Conservation (phyloP, 73 alveolate genomes). For the Tetrahymena borealis region DNA sequence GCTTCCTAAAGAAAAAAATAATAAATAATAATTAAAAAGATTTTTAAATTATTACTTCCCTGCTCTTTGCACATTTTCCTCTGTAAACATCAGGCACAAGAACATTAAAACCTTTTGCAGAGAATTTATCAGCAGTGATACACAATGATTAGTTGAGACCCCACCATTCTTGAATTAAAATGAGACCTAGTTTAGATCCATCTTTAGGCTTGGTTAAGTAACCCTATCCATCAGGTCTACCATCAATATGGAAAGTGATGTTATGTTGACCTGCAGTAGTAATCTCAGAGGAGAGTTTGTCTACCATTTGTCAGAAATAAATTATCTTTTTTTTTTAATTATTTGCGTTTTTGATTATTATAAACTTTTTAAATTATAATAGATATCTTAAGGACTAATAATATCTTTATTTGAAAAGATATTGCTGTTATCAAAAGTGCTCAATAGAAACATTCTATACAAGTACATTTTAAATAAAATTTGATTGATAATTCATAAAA, state of each 20-base stretch:
- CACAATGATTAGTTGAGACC: slow-evolving; percentile 29
- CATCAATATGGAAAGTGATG: slow-evolving; percentile 3
- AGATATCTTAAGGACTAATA: no score
- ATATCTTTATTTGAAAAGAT: no score
- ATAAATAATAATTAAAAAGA: background rate
- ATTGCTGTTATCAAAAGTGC: no score
- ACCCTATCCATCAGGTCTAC: slow-evolving; percentile 12
- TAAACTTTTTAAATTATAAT: no score
- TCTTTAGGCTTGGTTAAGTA: background rate
- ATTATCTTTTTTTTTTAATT: background rate
- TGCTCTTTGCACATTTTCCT: slow-evolving; percentile 32
- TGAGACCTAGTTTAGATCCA: slow-evolving; percentile 9
- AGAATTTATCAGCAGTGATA: slow-evolving; percentile 12
- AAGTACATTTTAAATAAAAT: no score
- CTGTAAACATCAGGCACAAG: slow-evolving; percentile 38
- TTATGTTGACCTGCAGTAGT: background rate
- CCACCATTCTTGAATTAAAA: slow-evolving; percentile 46
- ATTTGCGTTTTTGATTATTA: background rate
- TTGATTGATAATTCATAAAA: no score
- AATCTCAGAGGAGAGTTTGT: background rate
- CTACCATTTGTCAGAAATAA: background rate
- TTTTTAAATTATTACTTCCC: background rate
- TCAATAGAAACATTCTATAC: no score
- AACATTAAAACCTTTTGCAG: slow-evolving; percentile 21
- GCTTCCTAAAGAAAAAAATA: slow-evolving; percentile 16